Conservation (phyloP, 768 basidiomycete species). For the Hericium coralloides region DNA sequence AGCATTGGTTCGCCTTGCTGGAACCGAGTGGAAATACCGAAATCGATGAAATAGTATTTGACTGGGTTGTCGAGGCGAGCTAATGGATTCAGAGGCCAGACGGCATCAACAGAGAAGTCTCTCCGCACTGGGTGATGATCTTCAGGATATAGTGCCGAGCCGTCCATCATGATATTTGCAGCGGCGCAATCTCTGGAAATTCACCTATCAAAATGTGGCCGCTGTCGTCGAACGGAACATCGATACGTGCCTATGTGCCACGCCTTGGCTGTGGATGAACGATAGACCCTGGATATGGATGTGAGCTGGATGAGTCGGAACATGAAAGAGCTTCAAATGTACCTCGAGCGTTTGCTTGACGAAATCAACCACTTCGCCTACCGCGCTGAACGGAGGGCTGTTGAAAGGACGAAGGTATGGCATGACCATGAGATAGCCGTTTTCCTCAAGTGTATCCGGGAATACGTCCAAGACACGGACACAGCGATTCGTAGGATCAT, state of each 20-base stretch:
- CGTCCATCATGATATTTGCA: conserved; percentile 17
- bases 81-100: conserved; percentile 19
- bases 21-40: conserved; percentile 19
- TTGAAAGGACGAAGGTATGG: background rate
- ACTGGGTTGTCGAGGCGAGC: conserved; percentile 27
- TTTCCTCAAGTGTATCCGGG: background rate
- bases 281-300: background rate
- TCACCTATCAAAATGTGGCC: too few relatives aligned
- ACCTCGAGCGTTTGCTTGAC: background rate
- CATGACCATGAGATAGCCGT: background rate
- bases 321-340: background rate
- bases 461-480: background rate
- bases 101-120: conserved; percentile 23
- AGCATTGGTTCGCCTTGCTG: conserved; percentile 5
- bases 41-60: conserved; percentile 31
- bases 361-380: background rate
- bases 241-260: background rate
- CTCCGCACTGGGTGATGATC: conserved; percentile 18
- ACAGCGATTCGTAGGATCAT: background rate
- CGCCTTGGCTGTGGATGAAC: background rate
- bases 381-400: background rate
- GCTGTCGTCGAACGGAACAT: too few relatives aligned
- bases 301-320: too few relatives aligned
- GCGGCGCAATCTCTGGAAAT: conserved; percentile 8
- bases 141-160: conserved; percentile 5